Conservation (phyloP, 2,329 filamentous ascomycete species). For the Epichloe glyceriae region DNA sequence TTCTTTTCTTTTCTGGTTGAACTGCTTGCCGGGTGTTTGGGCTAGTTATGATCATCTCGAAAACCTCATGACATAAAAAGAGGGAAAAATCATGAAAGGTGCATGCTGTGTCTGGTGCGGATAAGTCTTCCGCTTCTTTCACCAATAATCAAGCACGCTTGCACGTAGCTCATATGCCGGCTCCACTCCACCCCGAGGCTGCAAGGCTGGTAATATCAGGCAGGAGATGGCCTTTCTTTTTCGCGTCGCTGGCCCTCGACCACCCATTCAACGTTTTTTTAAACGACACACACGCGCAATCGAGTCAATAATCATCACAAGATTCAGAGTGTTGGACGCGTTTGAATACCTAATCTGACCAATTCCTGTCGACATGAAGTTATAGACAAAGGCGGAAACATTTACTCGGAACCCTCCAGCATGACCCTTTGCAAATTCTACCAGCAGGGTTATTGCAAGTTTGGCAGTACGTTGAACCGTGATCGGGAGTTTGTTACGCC, state of each 20-base stretch:
- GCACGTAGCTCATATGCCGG: not conserved
- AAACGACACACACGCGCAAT: not conserved
- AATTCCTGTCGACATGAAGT: constrained; percentile 2
- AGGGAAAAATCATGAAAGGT: too few species aligned
- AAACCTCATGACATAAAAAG: too few species aligned
- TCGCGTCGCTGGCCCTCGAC: constrained; percentile 6
- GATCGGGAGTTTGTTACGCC: not conserved
- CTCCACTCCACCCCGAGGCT: constrained; percentile 1
- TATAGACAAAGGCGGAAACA: not conserved
- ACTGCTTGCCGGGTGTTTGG: not conserved
- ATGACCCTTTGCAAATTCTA: constrained; percentile 36
- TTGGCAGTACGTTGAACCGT: constrained; percentile 23
- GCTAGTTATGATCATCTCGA: not conserved
- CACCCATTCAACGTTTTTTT: not conserved
- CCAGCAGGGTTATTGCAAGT: constrained; percentile 38
- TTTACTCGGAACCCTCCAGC: constrained; percentile 5
- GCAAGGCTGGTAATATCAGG: constrained; percentile 3
- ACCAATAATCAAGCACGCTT: too few species aligned
- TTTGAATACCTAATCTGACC: not conserved
- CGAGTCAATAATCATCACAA: not conserved
- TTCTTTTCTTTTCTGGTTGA: too few species aligned
- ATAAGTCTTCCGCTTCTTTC: too few species aligned
- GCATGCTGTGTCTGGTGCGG: too few species aligned
- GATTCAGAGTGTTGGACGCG: not conserved
- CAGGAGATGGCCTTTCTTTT: constrained; percentile 1